Evolutionary conservation across 1,284 basidiomycete species (phyloP).

Genomic region (Fomitiporia mediterranea): DNA sequence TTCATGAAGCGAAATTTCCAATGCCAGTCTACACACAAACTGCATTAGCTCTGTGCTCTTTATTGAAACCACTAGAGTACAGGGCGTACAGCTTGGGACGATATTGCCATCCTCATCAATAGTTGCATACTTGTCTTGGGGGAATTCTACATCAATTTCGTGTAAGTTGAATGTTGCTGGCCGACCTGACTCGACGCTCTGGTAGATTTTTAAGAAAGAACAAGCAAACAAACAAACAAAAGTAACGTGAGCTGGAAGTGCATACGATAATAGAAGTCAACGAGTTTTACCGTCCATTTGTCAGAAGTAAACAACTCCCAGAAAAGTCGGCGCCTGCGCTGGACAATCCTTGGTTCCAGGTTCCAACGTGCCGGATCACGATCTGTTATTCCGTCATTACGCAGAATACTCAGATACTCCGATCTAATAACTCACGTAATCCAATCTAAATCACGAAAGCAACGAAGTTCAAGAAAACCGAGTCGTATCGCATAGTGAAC

Average conservation of each 20-base stretch:
- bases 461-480: background rate
- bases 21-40: constrained; percentile 1
- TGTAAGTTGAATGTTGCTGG: constrained; percentile 17
- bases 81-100: constrained; percentile 10
- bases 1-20: constrained; percentile 16
- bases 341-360: constrained; percentile 23
- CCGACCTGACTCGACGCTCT: constrained; percentile 17
- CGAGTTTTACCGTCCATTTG: constrained; percentile 16
- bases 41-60: no score
- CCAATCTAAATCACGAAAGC: constrained; percentile 17
- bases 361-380: constrained; percentile 29
- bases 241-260: no score
- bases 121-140: constrained; percentile 13
- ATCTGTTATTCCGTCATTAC: constrained; percentile 19
- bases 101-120: constrained; percentile 8
- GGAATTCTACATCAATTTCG: constrained; percentile 18
- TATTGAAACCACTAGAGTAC: background rate
- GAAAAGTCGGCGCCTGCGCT: constrained; percentile 26
- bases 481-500: background rate
- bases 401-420: background rate
- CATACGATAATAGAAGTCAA: no score
- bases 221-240: background rate
- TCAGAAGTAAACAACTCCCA: constrained; percentile 26
- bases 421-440: constrained; percentile 19
- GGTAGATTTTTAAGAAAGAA: background rate